Percentiles rank a stretch among this genome's conserved stretches.
phyloP scores from a whole-genome alignment of 768 basidiomycete genomes.

The Porphyrellus cyaneotinctus region DNA sequence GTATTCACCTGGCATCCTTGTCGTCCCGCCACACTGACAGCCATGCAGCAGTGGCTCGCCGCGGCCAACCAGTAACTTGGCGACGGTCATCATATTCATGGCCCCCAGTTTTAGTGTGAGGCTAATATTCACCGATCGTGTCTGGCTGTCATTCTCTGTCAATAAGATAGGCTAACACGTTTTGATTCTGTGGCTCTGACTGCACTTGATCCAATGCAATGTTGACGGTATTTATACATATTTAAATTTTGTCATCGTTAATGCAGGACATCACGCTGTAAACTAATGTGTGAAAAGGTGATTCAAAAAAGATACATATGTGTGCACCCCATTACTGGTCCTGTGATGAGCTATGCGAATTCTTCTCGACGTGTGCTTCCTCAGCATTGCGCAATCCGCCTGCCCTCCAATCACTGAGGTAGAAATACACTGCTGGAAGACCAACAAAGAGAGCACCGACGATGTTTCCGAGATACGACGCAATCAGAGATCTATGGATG shows the following conservation, averaged over 20 bases:
- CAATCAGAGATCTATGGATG: slow-evolving; percentile 52
- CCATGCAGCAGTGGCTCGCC: slow-evolving; percentile 45
- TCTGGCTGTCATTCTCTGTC: neutral
- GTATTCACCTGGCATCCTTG: slow-evolving; percentile 50
- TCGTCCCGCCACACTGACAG: slow-evolving; percentile 42
- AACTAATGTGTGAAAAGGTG: too few species aligned
- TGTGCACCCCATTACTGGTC: too few species aligned
- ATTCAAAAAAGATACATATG: neutral
- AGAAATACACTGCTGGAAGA: slow-evolving; percentile 61
- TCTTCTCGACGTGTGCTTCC: slow-evolving; percentile 24
- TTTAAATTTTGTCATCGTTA: neutral
- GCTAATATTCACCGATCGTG: neutral
- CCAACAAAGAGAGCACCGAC: slow-evolving; percentile 63
- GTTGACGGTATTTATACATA: neutral
- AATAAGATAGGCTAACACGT: neutral
- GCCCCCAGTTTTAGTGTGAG: neutral
- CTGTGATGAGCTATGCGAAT: slow-evolving; percentile 8
- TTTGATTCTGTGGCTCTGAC: neutral
- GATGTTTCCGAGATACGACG: slow-evolving; percentile 62
- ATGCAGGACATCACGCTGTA: too few species aligned
- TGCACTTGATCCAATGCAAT: neutral
- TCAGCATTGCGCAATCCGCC: slow-evolving; percentile 41
- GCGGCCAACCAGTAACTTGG: neutral
- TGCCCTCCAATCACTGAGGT: slow-evolving; percentile 47
- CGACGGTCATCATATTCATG: neutral